Conservation (phyloP, 1,139 yeast species). For the Yamadazyma sp. region DNA sequence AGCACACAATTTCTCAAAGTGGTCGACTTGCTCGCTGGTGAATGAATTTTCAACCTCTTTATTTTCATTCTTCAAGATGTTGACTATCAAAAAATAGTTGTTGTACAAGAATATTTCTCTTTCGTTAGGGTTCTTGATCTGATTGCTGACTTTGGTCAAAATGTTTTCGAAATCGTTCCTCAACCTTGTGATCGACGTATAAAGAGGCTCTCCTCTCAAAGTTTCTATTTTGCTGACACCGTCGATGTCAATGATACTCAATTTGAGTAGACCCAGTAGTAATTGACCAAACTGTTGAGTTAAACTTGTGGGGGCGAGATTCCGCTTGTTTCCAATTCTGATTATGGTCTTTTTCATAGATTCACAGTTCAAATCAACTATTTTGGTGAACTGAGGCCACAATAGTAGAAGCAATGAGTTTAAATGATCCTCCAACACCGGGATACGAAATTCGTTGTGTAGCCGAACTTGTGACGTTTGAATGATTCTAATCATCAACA, state of each 20-base stretch:
- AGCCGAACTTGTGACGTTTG: constrained; percentile 64
- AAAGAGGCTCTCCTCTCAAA: constrained; percentile 64
- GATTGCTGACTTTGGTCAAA: constrained; percentile 64
- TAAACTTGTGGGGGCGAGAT: constrained; percentile 55
- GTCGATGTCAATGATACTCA: constrained; percentile 34
- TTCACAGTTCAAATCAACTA: constrained; percentile 77
- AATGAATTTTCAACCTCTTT: constrained; percentile 42
- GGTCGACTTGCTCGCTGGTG: constrained; percentile 58
- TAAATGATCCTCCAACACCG: constrained; percentile 73
- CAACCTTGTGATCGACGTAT: constrained; percentile 64
- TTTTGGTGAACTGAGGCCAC: constrained; percentile 85
- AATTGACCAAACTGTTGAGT: constrained; percentile 82
- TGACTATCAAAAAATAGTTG: constrained; percentile 63
- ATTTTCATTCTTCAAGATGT: constrained; percentile 48
- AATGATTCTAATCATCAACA: constrained; percentile 73
- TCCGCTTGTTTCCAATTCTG: constrained; percentile 26
- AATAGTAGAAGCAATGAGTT: constrained; percentile 63
- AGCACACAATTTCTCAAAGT: constrained; percentile 59
- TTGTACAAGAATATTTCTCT: constrained; percentile 74
- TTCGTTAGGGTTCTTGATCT: constrained; percentile 40
- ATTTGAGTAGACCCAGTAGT: constrained; percentile 67
- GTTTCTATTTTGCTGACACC: constrained; percentile 21
- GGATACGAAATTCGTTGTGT: constrained; percentile 63
- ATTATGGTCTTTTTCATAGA: constrained; percentile 46
- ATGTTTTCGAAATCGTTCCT: constrained; percentile 78